Evolutionary conservation across 768 basidiomycete genomes (phyloP).

Genomic region (Calvatia gigantea): DNA sequence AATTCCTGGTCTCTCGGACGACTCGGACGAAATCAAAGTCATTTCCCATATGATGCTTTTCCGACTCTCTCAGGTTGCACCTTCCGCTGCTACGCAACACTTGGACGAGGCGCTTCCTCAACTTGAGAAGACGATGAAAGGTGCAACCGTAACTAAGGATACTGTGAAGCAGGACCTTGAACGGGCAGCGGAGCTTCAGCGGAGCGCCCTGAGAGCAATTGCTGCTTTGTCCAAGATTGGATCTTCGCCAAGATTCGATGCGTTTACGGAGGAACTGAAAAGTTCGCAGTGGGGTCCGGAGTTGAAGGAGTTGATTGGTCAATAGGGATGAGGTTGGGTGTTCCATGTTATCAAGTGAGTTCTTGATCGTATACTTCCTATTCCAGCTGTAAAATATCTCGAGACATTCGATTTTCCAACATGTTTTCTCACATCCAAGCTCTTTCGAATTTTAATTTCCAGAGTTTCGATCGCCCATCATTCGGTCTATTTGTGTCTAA

Average conservation of each 20-base stretch:
- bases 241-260: slow-evolving; percentile 68
- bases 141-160: slow-evolving; percentile 86
- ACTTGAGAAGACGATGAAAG: slow-evolving; percentile 88
- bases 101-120: slow-evolving; percentile 83
- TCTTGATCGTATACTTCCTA: background rate
- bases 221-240: slow-evolving; percentile 81
- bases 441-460: background rate
- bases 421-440: too few species aligned
- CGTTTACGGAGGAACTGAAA: slow-evolving; percentile 71
- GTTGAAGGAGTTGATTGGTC: slow-evolving; percentile 54
- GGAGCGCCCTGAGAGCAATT: slow-evolving; percentile 84
- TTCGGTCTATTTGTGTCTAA: background rate
- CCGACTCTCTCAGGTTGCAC: slow-evolving; percentile 83
- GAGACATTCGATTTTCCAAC: too few species aligned
- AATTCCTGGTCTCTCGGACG: slow-evolving; percentile 79
- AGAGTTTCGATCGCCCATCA: background rate
- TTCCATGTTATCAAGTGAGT: background rate
- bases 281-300: slow-evolving; percentile 64
- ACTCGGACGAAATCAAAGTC: slow-evolving; percentile 96
- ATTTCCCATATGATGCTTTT: slow-evolving; percentile 94
- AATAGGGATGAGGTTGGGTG: background rate
- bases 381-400: background rate
- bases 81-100: slow-evolving; percentile 75
- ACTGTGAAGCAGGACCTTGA: slow-evolving; percentile 93
- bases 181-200: slow-evolving; percentile 85